Percentiles rank a stretch among this genome's conserved stretches.
These are phyloP conservation scores for Yamadazyma songkhlaensis DNA, from an alignment of 1,139 yeast genomes.

Conservation along the genomic window DNA sequence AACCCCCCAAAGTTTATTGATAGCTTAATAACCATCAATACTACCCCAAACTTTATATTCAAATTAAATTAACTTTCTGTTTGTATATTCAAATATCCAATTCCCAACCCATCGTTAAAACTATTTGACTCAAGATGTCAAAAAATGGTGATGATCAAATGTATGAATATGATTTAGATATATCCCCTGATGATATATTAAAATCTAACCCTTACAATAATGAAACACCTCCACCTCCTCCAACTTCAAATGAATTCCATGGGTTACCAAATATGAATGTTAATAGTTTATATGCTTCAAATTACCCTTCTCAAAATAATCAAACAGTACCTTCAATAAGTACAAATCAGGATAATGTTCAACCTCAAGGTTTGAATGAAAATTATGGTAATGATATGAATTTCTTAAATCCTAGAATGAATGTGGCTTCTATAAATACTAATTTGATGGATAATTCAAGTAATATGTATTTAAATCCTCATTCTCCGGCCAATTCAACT, in stretches of 20 bases:
- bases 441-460: conserved; percentile 1
- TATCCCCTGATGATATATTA: conserved; percentile 16
- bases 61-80: too few species aligned
- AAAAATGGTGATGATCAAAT: conserved; percentile 24
- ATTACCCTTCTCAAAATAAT: neutral
- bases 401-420: neutral
- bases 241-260: conserved; percentile 13
- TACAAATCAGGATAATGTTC: neutral
- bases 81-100: too few species aligned
- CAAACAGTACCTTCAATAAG: neutral
- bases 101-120: too few species aligned
- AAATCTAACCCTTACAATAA: conserved; percentile 6
- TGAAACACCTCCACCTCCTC: conserved; percentile 17
- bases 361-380: neutral
- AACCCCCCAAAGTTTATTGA: too few species aligned
- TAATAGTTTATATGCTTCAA: neutral
- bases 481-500: conserved; percentile 95
- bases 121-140: neutral
- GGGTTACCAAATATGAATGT: conserved; percentile 8
- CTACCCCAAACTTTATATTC: too few species aligned
- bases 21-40: too few species aligned
- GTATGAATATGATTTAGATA: conserved; percentile 20
- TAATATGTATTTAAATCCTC: conserved; percentile 87
- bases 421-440: neutral
- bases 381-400: neutral